phyloP scores from a whole-genome alignment of 495 filamentous ascomycete species.

The Penicillium maclennaniae region DNA sequence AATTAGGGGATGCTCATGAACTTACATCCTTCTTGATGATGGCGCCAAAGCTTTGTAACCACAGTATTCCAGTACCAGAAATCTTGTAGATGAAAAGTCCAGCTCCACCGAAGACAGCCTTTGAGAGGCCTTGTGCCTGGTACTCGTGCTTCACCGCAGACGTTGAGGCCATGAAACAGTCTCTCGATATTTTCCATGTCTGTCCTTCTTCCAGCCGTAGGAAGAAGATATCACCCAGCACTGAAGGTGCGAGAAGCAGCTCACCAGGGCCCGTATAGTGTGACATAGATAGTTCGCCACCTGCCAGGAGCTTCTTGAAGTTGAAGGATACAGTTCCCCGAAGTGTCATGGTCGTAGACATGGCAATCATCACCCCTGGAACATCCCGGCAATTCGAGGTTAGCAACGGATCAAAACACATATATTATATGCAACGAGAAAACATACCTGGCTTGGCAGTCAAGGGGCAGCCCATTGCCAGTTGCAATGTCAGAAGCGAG shows the following conservation, averaged over 20 bases:
- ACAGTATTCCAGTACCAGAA: conserved; percentile 71
- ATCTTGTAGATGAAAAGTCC: conserved; percentile 91
- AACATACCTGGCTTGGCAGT: conserved; percentile 69
- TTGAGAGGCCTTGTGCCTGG: conserved; percentile 80
- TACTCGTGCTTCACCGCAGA: conserved; percentile 78
- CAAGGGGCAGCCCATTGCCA: conserved; percentile 85
- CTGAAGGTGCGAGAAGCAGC: conserved; percentile 72
- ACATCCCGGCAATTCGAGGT: neutral
- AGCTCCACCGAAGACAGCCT: conserved; percentile 91
- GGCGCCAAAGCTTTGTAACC: conserved; percentile 89
- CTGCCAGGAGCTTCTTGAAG: conserved; percentile 78
- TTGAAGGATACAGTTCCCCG: conserved; percentile 77
- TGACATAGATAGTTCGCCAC: conserved; percentile 75
- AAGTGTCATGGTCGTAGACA: conserved; percentile 82
- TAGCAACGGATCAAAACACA: neutral
- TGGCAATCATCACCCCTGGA: conserved; percentile 83
- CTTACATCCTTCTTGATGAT: conserved; percentile 93
- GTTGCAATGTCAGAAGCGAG: conserved; percentile 79
- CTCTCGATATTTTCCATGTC: conserved; percentile 74
- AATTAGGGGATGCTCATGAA: conserved; percentile 8
- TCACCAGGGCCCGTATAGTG: conserved; percentile 90
- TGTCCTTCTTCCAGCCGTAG: conserved; percentile 66
- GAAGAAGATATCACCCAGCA: conserved; percentile 82
- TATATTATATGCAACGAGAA: too few relatives aligned
- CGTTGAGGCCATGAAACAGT: conserved; percentile 75